Conservation (phyloP, 148 eudicot genomes). For the Fagopyrum tataricum region DNA sequence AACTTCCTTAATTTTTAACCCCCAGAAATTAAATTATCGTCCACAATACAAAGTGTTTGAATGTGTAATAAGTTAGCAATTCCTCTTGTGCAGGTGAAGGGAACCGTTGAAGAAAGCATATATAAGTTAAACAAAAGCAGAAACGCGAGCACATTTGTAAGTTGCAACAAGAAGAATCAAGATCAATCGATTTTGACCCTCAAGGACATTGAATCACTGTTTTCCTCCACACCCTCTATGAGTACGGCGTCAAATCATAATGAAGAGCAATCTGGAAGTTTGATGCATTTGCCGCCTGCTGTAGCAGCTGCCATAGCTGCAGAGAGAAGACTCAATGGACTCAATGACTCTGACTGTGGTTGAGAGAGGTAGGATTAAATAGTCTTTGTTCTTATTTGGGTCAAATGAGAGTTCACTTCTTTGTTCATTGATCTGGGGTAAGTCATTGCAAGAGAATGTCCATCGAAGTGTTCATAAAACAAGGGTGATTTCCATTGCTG, state of each 20-base stretch:
- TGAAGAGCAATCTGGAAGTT: conserved; percentile 30
- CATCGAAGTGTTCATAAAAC: too few species aligned
- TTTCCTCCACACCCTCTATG: conserved; percentile 25
- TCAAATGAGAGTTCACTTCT: neutral
- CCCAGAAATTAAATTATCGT: too few species aligned
- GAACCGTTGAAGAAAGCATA: conserved; percentile 92
- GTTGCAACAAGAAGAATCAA: conserved; percentile 77
- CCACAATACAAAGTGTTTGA: neutral
- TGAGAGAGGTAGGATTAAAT: neutral
- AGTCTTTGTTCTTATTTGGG: neutral
- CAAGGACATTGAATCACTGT: conserved; percentile 72
- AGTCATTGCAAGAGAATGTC: neutral
- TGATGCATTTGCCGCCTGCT: conserved; percentile 68
- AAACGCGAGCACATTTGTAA: conserved; percentile 47
- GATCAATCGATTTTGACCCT: conserved; percentile 79
- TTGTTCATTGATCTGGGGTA: neutral
- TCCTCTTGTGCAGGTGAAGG: conserved; percentile 51
- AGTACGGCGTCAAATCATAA: conserved; percentile 9
- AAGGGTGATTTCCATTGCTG: too few species aligned
- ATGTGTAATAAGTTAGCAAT: neutral
- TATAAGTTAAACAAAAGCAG: conserved; percentile 68
- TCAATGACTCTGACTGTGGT: neutral
- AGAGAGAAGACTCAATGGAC: conserved; percentile 54
- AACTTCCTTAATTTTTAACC: conserved; percentile 15
- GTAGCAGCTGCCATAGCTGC: conserved; percentile 88